phyloP scores from a whole-genome alignment of 164 flowering plant species.

The Tinospora cordifolia region DNA sequence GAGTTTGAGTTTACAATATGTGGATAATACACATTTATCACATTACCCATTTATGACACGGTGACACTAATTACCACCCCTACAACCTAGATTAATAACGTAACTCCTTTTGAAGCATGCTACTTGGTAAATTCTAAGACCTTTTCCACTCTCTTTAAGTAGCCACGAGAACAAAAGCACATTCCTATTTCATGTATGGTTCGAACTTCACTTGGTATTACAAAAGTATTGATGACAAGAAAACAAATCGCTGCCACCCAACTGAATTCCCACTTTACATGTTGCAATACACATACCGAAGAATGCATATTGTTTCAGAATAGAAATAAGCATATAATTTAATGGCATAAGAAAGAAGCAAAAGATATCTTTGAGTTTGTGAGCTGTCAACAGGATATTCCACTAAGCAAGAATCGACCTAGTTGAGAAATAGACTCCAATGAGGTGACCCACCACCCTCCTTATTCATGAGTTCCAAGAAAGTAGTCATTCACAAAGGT shows the following conservation, averaged over 20 bases:
- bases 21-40: too few species aligned
- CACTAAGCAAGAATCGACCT: not conserved
- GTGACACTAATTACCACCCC: too few species aligned
- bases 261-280: not conserved
- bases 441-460: too few species aligned
- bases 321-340: not conserved
- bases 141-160: not conserved
- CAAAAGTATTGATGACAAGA: not conserved
- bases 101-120: not conserved
- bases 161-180: not conserved
- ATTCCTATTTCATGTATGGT: not conserved
- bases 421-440: not conserved
- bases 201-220: not conserved
- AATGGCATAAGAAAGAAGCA: not conserved
- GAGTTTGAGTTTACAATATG: too few species aligned
- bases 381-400: not conserved
- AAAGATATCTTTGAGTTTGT: not conserved
- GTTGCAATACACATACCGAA: not conserved
- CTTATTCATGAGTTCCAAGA: too few species aligned
- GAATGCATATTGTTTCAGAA: not conserved
- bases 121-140: not conserved
- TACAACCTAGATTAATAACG: not conserved
- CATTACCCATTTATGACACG: too few species aligned
- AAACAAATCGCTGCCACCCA: not conserved
- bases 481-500: too few species aligned